Base-by-base conservation (phyloP, 1,139 yeast species). In the Blastobotrys petasosporus region DNA sequence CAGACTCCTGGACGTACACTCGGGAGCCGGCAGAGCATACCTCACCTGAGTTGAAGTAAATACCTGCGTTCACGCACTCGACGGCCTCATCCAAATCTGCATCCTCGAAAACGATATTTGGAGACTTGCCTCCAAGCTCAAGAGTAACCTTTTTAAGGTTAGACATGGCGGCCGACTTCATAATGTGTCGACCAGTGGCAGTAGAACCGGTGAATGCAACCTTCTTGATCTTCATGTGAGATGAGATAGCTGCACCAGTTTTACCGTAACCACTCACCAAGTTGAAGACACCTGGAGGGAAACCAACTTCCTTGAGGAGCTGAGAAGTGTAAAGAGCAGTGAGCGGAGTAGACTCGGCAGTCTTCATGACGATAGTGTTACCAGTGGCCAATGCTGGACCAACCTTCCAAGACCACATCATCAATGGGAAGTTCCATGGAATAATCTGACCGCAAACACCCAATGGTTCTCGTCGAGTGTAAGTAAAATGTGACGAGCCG, bases 161-260 rank as follows among this genome's bases (percentile, higher is more conserved):
- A 36, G 84, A 74, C 34, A 32, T 30, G 41, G 88, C 84, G 58
- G 87, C 84, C 56, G 79, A 75, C 62, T 72, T 75, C 84, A 83
- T 77, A 57, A 84, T 80, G 59, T 70, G 71, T 61, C 82, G 80
- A 63, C 94, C 94, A 55, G 85, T 80, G 48, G 80, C 82, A 49
- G 94, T 85, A 29, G 94, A 84, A 58, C 94, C 94, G 43, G 94
- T 85, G 69, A 85, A 85, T 20, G 94, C 92, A 60, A 85, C 75
- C 74, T 85, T 85, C 69, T 79, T 79, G 62, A 85, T 76, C 64
- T 71, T 74, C 56, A 76, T 77, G 68, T 85, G 94, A 51, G 73
- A 69, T 38, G 86, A 72, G 59, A 85, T 74, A 57, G 79, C 76
- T 65, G 90, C 94, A 54, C 88, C 82, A 58, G 79, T 79, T 66